Evolutionary conservation across 108 stramenopile species (phyloP).

Genomic region (Mayamaea pseudoterrestris): DNA sequence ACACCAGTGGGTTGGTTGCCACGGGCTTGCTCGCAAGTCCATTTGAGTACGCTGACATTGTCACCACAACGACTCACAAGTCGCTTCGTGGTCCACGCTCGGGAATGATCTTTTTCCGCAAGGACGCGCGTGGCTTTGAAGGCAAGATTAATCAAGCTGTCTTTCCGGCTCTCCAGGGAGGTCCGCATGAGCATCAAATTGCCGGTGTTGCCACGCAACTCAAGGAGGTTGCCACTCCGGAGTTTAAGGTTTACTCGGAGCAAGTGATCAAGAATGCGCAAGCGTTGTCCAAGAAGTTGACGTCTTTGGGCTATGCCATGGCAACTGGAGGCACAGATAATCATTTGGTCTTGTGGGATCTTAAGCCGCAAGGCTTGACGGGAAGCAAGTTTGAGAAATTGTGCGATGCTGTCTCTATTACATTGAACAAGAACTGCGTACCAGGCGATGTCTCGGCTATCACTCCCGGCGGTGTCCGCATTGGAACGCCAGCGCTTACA

Average conservation of each 20-base stretch:
- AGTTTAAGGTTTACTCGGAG: slow-evolving; percentile 90
- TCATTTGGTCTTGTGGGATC: slow-evolving; percentile 98
- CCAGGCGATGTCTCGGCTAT: slow-evolving; percentile 96
- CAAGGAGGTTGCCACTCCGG: slow-evolving; percentile 90
- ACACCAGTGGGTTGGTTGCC: slow-evolving; percentile 97
- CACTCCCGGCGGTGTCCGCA: slow-evolving; percentile 97
- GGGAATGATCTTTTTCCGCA: slow-evolving; percentile 98
- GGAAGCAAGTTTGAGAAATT: slow-evolving; percentile 98
- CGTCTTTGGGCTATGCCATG: slow-evolving; percentile 82
- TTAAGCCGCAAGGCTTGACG: slow-evolving; percentile 89
- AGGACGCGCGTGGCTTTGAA: slow-evolving; percentile 97
- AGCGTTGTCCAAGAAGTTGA: slow-evolving; percentile 82
- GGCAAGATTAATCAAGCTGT: slow-evolving; percentile 94
- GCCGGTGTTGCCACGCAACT: slow-evolving; percentile 98
- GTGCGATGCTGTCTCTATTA: slow-evolving; percentile 97
- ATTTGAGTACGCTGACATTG: slow-evolving; percentile 94
- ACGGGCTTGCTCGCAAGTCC: slow-evolving; percentile 86
- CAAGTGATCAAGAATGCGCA: slow-evolving; percentile 92
- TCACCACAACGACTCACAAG: slow-evolving; percentile 99
- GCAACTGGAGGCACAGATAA: slow-evolving; percentile 99
- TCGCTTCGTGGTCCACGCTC: slow-evolving; percentile 98
- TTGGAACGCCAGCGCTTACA: slow-evolving; percentile 91
- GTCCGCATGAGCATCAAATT: slow-evolving; percentile 99
- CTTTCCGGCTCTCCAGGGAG: slow-evolving; percentile 99
- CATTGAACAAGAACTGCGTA: slow-evolving; percentile 99